A percentile compares a stretch with the other conserved stretches of the same genome.
phyloP scores from a whole-genome alignment of 1,284 basidiomycete genomes.

The Amylostereum areolatum region DNA sequence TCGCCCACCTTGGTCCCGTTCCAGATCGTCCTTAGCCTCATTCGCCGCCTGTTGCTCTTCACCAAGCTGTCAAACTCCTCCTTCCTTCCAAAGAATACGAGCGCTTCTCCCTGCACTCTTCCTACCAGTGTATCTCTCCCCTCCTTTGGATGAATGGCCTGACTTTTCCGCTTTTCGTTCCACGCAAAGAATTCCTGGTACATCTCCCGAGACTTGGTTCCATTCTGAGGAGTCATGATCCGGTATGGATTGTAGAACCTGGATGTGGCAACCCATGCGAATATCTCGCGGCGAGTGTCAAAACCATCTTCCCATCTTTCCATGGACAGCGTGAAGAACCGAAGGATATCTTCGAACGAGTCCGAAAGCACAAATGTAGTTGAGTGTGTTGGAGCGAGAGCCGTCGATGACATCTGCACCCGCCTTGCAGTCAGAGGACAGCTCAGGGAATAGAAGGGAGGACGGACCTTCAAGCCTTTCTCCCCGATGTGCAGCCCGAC shows the following conservation, averaged over 20 bases:
- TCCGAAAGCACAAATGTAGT: slow-evolving; percentile 27
- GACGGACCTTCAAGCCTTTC: slow-evolving; percentile 56
- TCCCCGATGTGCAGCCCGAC: slow-evolving; percentile 43
- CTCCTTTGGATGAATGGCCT: slow-evolving; percentile 5
- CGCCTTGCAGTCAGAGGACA: slow-evolving; percentile 1
- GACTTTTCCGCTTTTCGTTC: slow-evolving; percentile 23
- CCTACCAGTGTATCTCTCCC: slow-evolving; percentile 12
- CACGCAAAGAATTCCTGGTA: slow-evolving; percentile 52
- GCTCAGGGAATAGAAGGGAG: neutral
- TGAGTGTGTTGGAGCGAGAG: slow-evolving; percentile 32
- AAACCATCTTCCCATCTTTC: slow-evolving; percentile 49
- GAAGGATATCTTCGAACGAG: slow-evolving; percentile 40
- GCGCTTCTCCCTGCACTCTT: slow-evolving; percentile 35
- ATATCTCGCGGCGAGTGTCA: slow-evolving; percentile 41
- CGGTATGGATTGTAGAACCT: slow-evolving; percentile 41
- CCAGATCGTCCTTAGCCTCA: slow-evolving; percentile 38
- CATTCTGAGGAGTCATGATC: slow-evolving; percentile 24
- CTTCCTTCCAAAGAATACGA: slow-evolving; percentile 48
- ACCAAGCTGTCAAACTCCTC: slow-evolving; percentile 38
- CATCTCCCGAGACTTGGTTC: slow-evolving; percentile 44
- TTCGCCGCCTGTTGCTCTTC: slow-evolving; percentile 23
- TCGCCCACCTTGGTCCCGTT: slow-evolving; percentile 44
- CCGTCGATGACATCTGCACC: slow-evolving; percentile 18
- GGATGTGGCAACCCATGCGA: slow-evolving; percentile 50
- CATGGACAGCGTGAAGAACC: slow-evolving; percentile 52